phyloP scores from a whole-genome alignment of 306 rosid genomes.

The Oxytropis ochrocephala region DNA sequence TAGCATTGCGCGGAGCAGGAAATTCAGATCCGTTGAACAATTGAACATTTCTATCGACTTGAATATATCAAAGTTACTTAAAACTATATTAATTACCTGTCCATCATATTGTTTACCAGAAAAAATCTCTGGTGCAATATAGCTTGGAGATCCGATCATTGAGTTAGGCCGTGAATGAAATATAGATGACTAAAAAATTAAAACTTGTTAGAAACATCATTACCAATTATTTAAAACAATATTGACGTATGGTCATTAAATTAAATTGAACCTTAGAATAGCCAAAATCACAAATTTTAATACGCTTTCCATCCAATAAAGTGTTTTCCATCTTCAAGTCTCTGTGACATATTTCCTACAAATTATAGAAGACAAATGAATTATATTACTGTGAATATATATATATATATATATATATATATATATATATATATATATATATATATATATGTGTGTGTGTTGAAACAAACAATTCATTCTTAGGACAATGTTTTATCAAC shows the following conservation, averaged over 20 bases:
- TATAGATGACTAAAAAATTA: conserved; percentile 42
- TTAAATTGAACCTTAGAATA: conserved; percentile 51
- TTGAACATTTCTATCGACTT: not conserved
- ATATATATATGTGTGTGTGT: too few relatives aligned
- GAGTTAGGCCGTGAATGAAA: conserved; percentile 64
- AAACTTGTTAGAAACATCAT: conserved; percentile 12
- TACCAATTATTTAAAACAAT: not conserved
- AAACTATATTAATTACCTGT: conserved; percentile 43
- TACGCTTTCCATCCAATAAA: conserved; percentile 56
- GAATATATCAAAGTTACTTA: not conserved
- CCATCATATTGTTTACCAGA: conserved; percentile 60
- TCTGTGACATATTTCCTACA: conserved; percentile 65
- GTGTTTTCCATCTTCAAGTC: conserved; percentile 66
- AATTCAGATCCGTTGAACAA: too few relatives aligned
- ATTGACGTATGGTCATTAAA: not conserved
- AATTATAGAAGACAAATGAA: not conserved
- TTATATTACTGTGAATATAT: not conserved
- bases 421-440: not conserved
- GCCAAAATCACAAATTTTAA: conserved; percentile 75
- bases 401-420: not conserved
- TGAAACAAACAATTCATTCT: not conserved
- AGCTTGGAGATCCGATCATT: conserved; percentile 58
- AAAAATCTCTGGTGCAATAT: conserved; percentile 72
- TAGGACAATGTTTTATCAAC: not conserved
- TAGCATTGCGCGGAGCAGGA: too few relatives aligned